These are phyloP conservation scores for Didymella pomorum DNA, from an alignment of 2,329 filamentous ascomycete species.

Conservation along the genomic window DNA sequence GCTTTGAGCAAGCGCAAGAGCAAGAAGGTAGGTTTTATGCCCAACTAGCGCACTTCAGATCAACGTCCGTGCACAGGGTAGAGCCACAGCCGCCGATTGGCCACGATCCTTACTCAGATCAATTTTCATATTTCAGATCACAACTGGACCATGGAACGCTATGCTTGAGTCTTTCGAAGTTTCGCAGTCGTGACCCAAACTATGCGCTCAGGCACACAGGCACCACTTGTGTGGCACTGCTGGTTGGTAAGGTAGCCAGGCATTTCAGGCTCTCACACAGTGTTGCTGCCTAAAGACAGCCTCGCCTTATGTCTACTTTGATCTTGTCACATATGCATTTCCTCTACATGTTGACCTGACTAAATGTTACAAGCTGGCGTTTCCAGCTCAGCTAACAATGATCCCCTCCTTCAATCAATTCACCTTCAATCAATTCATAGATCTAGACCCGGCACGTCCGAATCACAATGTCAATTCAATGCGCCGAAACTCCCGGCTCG, in stretches of 20 bases:
- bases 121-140: no score
- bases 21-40: conserved; percentile 16
- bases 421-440: conserved; percentile 6
- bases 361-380: conserved; percentile 21
- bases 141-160: no score
- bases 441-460: conserved; percentile 6
- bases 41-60: conserved; percentile 7
- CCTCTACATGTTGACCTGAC: conserved; percentile 8
- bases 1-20: conserved; percentile 4
- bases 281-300: conserved; percentile 8
- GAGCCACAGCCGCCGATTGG: conserved; percentile 14
- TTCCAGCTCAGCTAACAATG: conserved; percentile 12
- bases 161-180: no score
- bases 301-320: not conserved
- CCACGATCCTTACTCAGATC: no score
- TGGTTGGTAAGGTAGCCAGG: conserved; percentile 3
- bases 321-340: conserved; percentile 10
- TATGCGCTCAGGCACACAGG: not conserved
- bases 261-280: conserved; percentile 3
- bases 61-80: conserved; percentile 10
- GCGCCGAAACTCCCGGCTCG: conserved; percentile 21
- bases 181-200: not conserved
- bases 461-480: conserved; percentile 1
- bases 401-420: not conserved
- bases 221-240: no score